Base-by-base conservation (phyloP, 2,329 filamentous ascomycete species). In the Colletotrichum graminicola region DNA sequence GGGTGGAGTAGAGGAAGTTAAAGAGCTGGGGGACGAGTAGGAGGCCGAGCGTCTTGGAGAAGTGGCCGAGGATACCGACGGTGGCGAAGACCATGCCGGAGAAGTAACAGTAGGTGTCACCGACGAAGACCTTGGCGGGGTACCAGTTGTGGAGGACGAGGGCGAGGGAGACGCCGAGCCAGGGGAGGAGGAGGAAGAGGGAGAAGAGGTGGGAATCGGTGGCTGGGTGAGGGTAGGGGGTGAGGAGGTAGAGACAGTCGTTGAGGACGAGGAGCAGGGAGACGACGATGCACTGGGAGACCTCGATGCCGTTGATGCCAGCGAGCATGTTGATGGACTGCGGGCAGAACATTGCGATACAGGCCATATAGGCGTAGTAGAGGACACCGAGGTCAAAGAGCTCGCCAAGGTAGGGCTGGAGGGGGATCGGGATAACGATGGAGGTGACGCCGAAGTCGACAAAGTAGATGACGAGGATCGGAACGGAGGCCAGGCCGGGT, bases 271-370 rank as follows among this genome's bases (percentile, higher is more conserved):
- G 89, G 62, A 98, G 88, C 64, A 91, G 81, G 34, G 95, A 95
- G 79, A 99, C 94, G 74, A 97, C 93, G 73, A 99, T 86, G 71
- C 94, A 98, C 83, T 99, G 96, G 14, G 93, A 91, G 66, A 98
- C 96, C 81, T 99, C 96, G 80, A 99, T 96, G 66, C 96, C 96
- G 81, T 99, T 99, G 82, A 99, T 94, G n/a, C 96, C 96, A 0
- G 96, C 96, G n/a, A 99, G 86, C 83, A 99, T 99, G 85, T 99
- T 99, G 88, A 99, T 99, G 81, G 94, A 94, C 84, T 99, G 98
- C 8, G 96, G 95, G 76, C 94, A 97, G 85, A 99, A 99, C 81
- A 99, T 99, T 79, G 95, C 93, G 75, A 99, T 89, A 67, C 93
- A 92, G 63, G 94, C 94, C 96, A 99, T 99, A 87, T 98, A 99